Base-by-base conservation (phyloP, 169 alveolate genomes). In the Plasmodium coatneyi region DNA sequence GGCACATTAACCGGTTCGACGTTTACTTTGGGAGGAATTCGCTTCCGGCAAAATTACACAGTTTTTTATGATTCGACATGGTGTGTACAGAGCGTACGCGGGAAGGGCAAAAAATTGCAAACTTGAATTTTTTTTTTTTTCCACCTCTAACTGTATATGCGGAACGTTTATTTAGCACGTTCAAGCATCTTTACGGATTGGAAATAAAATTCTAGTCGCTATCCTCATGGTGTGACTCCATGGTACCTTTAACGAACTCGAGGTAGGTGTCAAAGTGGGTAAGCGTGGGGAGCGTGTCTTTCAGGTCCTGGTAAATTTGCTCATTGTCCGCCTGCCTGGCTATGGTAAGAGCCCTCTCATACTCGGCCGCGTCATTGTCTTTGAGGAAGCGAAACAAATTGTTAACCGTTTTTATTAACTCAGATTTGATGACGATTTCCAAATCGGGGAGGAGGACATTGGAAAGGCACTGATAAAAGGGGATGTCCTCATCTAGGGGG, bases 181-280 rank as follows among this genome's bases (percentile, higher is more conserved):
- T 66, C 36, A 6, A 19, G n/a, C 36, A 66, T 9, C 76, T 22
- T 66, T 66, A 25, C 16, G 25, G 36, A 22, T 19, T 9, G 30
- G 30, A 22, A 66, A 66, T 22, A 60, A 60, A 66, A 66, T 6
- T 19, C n/a, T 66, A 19, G 30, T n/a, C 36, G 30, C 36, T 28
- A 7, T 22, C 22, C 6, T 66, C 76, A 9, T 22, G 76, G 30
- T 6, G 7, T 4, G 60, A 22, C 60, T 14, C 22, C 60, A 49
- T 12, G 22, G 60, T 2, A 49, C 60, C 60, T 49, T 22, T 22
- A 32, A 76, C 83, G 32, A 86, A 78, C 49, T 86, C 93, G 14
- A 86, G 93, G 70, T 74, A 86, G 46, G 36, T 86, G 41, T 78
- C 56, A 76, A 86, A 86, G 80, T 86, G 80, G 6, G 80, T 86